phyloP scores from a whole-genome alignment of 2,329 filamentous ascomycete species.

The Sporothrix curviconia region DNA sequence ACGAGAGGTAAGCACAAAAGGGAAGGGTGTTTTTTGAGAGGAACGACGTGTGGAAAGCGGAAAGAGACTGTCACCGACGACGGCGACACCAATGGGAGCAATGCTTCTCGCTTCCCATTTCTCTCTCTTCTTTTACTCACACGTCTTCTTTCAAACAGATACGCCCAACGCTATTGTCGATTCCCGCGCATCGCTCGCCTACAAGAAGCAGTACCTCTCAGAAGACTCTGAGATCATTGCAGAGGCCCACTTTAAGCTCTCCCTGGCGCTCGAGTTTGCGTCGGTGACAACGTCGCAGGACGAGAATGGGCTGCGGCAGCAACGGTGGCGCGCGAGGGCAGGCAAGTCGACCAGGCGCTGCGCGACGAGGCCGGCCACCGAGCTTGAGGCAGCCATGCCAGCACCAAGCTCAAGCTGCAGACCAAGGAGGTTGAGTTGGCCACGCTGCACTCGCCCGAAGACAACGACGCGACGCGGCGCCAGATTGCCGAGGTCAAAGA shows the following conservation, averaged over 20 bases:
- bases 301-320: neutral
- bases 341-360: conserved; percentile 59
- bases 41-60: neutral
- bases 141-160: conserved; percentile 39
- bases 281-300: conserved; percentile 57
- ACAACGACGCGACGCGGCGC: conserved; percentile 56
- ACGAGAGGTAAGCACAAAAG: conserved; percentile 58
- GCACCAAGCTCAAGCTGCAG: conserved; percentile 63
- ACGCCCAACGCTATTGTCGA: conserved; percentile 82
- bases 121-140: neutral
- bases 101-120: neutral
- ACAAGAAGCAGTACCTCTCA: conserved; percentile 73
- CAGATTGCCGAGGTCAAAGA: conserved; percentile 69
- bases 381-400: conserved; percentile 71
- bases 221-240: conserved; percentile 79
- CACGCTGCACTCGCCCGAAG: conserved; percentile 56
- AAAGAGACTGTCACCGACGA: neutral
- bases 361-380: conserved; percentile 62
- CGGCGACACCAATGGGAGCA: neutral
- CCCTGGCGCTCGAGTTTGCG: conserved; percentile 87
- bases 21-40: neutral
- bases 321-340: conserved; percentile 33
- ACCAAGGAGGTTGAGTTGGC: conserved; percentile 62
- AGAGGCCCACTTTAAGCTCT: conserved; percentile 94
- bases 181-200: conserved; percentile 65